phyloP scores from a whole-genome alignment of 2,329 filamentous ascomycete species.

The Cladosporium sp. region DNA sequence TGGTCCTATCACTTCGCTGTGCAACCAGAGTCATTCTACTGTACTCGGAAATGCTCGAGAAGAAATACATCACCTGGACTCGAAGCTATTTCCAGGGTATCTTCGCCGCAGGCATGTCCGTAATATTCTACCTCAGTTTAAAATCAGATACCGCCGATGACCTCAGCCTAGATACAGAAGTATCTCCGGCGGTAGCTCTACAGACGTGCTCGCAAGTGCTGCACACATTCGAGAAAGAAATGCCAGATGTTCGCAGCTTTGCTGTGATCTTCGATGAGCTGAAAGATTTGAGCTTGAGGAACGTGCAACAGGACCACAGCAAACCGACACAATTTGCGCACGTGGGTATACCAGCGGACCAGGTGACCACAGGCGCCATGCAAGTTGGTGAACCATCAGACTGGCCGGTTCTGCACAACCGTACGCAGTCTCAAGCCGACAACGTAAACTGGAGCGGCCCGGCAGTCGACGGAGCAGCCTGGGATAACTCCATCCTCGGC shows the following conservation, averaged over 20 bases:
- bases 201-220: constrained; percentile 12
- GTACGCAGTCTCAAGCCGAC: neutral
- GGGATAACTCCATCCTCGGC: neutral
- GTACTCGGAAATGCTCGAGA: constrained; percentile 43
- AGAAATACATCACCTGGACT: constrained; percentile 46
- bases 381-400: neutral
- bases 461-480: neutral
- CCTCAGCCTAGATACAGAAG: neutral
- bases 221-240: constrained; percentile 17
- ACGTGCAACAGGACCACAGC: constrained; percentile 2
- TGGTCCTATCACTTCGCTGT: constrained; percentile 28
- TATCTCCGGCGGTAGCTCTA: neutral
- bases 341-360: neutral
- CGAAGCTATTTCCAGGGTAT: constrained; percentile 54
- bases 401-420: neutral
- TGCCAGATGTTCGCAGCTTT: constrained; percentile 19
- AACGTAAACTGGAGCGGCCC: neutral
- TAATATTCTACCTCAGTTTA: constrained; percentile 8
- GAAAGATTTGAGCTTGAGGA: constrained; percentile 2
- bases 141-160: neutral
- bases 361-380: neutral
- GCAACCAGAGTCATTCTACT: constrained; percentile 43
- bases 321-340: neutral
- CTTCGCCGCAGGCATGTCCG: constrained; percentile 46
- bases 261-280: constrained; percentile 17